Evolutionary conservation across 1,139 yeast genomes (phyloP).

Genomic region (Pichia sp.): DNA sequence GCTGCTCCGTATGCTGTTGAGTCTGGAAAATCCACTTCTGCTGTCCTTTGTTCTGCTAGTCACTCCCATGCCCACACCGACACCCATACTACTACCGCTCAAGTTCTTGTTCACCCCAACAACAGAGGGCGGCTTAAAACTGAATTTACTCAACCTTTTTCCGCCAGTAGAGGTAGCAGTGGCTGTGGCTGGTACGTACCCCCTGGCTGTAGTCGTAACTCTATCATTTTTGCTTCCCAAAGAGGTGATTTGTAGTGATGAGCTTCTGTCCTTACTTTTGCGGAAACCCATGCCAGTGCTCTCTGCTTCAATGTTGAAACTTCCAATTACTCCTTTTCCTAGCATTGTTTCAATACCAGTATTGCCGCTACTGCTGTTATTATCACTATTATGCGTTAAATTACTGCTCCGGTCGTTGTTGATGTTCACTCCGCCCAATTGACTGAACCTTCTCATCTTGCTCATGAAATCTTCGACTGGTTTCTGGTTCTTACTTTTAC

Average conservation of each 20-base stretch:
- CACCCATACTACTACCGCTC: background rate
- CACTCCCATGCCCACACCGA: background rate
- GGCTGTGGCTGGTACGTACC: too few species aligned
- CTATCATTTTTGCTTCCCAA: too few species aligned
- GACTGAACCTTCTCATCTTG: slow-evolving; percentile 20
- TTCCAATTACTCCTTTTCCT: too few species aligned
- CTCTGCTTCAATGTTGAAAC: slow-evolving; percentile 12
- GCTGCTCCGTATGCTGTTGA: background rate
- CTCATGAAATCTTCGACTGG: too few species aligned
- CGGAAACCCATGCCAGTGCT: too few species aligned
- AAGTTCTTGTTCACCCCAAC: background rate
- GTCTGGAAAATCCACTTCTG: too few species aligned
- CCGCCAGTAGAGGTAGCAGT: background rate
- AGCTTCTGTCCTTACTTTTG: too few species aligned
- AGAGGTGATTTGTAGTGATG: too few species aligned
- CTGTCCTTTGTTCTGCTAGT: background rate
- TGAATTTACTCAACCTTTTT: background rate
- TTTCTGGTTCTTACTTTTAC: too few species aligned
- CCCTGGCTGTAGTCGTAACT: too few species aligned
- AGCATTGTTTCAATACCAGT: too few species aligned
- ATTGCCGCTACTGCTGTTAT: background rate
- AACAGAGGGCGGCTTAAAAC: background rate
- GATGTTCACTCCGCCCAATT: slow-evolving; percentile 5
- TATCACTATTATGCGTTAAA: background rate
- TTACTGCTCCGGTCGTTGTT: background rate